These are phyloP conservation scores for Jaltomata sinuosa DNA, from an alignment of 257 asterid species.

Conservation along the genomic window DNA sequence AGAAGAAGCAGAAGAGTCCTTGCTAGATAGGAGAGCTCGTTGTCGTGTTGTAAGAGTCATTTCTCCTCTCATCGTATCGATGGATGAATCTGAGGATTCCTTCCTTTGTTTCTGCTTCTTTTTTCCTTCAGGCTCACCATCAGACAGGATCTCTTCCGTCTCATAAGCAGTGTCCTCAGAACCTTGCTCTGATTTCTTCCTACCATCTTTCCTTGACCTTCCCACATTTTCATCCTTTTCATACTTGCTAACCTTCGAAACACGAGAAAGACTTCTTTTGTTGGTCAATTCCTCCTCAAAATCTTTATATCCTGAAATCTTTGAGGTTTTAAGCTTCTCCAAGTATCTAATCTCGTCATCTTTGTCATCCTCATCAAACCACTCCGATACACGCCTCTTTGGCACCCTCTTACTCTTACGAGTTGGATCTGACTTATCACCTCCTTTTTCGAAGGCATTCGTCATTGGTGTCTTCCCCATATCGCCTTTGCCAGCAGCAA, in stretches of 20 bases:
- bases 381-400: conserved; percentile 67
- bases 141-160: conserved; percentile 43
- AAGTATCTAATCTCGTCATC: conserved; percentile 88
- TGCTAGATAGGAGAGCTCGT: conserved; percentile 38
- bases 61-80: conserved; percentile 72
- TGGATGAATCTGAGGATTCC: conserved; percentile 49
- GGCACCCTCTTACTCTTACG: conserved; percentile 90
- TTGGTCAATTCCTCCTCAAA: conserved; percentile 39
- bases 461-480: conserved; percentile 30
- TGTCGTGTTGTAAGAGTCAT: conserved; percentile 87
- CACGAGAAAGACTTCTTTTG: conserved; percentile 23
- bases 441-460: conserved; percentile 38
- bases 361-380: conserved; percentile 65
- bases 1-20: conserved; percentile 21
- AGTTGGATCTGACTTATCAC: conserved; percentile 57
- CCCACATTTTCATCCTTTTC: conserved; percentile 39
- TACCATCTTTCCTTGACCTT: conserved; percentile 32
- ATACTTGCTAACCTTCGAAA: conserved; percentile 29
- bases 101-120: conserved; percentile 52
- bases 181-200: conserved; percentile 36
- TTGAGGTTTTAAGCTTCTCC: conserved; percentile 75
- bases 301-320: conserved; percentile 37
- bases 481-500: conserved; percentile 44
- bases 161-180: conserved; percentile 54
- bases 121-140: conserved; percentile 47